A percentile compares a stretch with the other conserved stretches of the same genome.
Conservation (phyloP, 129 eudicot species). For the Pseudognaphalium luteoalbum region DNA sequence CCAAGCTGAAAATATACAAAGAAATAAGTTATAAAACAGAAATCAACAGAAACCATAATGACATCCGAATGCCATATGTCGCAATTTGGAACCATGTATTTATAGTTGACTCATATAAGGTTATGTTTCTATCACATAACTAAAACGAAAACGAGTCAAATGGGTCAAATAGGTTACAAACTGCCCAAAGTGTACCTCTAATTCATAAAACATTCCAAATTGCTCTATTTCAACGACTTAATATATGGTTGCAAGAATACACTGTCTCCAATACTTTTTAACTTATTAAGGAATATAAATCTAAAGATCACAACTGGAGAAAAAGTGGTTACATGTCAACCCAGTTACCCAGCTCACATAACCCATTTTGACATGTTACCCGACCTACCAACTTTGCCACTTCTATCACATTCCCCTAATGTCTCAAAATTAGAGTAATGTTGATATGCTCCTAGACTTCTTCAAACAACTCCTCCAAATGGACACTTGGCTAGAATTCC, state of each 20-base stretch:
- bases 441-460: no score
- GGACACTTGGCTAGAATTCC: no score
- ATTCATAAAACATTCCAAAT: neutral
- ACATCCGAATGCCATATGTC: neutral
- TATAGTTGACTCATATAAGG: neutral
- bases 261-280: neutral
- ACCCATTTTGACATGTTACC: neutral
- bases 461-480: no score
- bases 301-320: neutral
- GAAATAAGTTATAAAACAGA: neutral
- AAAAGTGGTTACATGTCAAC: neutral
- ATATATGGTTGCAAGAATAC: neutral
- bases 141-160: neutral
- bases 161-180: neutral
- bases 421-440: no score
- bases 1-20: slow-evolving; percentile 56
- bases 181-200: neutral
- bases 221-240: neutral
- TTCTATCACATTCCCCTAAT: neutral
- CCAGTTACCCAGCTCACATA: no score
- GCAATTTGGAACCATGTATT: neutral
- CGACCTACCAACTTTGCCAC: neutral
- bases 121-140: neutral
- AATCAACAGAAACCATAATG: neutral
- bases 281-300: neutral